Conservation (phyloP, 2,329 filamentous ascomycete genomes). For the Calonectria montana region DNA sequence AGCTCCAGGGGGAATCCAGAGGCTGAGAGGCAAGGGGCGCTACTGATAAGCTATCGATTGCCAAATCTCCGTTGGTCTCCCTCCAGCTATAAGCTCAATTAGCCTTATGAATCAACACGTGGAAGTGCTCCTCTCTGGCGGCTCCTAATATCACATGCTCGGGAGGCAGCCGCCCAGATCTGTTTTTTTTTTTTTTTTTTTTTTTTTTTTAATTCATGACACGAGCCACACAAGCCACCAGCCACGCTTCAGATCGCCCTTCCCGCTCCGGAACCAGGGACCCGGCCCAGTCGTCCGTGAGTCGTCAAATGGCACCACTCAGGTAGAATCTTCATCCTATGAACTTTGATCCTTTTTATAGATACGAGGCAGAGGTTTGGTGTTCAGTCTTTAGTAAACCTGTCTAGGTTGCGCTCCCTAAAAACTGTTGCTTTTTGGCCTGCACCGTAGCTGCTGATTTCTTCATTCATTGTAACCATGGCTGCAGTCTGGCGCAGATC, state of each 20-base stretch:
- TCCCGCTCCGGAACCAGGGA: slow-evolving; percentile 13
- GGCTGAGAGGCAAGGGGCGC: background rate
- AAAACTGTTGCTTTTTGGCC: no score
- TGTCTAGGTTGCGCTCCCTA: background rate
- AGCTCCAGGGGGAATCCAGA: slow-evolving; percentile 33
- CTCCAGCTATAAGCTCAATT: background rate
- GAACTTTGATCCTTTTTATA: background rate
- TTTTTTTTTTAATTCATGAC: background rate
- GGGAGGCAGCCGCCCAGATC: background rate
- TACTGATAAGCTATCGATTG: background rate
- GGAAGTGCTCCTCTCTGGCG: background rate
- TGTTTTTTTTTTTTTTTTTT: background rate
- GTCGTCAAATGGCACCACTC: slow-evolving; percentile 7
- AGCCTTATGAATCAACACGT: background rate
- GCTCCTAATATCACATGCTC: background rate
- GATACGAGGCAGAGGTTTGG: background rate
- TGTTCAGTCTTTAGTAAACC: no score
- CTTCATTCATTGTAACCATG: background rate
- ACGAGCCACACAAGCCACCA: slow-evolving; percentile 1
- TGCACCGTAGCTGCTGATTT: background rate
- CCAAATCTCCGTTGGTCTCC: background rate
- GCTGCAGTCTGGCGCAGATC: background rate
- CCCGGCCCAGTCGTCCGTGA: slow-evolving; percentile 8
- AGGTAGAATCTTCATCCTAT: background rate
- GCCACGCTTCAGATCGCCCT: slow-evolving; percentile 15